Base-by-base conservation (phyloP, 1,284 basidiomycete species). In the Ganoderma meredithae region DNA sequence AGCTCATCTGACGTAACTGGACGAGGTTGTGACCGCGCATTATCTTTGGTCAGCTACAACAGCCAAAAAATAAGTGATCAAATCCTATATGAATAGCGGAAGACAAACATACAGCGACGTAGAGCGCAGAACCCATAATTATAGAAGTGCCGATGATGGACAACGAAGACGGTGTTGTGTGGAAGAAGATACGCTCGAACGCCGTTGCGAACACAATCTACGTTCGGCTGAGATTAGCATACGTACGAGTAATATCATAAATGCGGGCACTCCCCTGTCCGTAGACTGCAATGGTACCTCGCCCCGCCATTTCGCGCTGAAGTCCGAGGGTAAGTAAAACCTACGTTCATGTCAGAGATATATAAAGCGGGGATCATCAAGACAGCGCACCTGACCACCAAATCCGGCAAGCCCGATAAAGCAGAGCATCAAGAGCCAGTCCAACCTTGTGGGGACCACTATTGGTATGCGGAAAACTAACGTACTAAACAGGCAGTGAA, bases 121-220 rank as follows among this genome's bases (percentile, higher is more conserved):
- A 91, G 10, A 88, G 75, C 8, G 90, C 90, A n/a, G 85, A 85
- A 1, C 82, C 74, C 44, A 90, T 77, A 67, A 91, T 91, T 64
- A 90, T 84, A 17, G 83, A 53, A 0, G 86, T 88, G 3, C 90
- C 90, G 7, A 86, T 3, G 3, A 88, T 74, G 0, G 88, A 90
- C 9, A 89, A 77, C 27, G 78, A 67, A 0, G 86, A 84, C 0
- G 88, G 88, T 17, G 77, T 75, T 1, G 82, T 80, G 66, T 86
- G 81, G 78, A 91, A 90, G 75, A 90, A 86, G 25, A 89, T 79
- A 8, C 83, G 81, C 75, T 92, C 88, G 19, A 89, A 81, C 13
- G 86, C 79, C 1, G 84, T 82, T 0, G 89, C 88, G 72, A 89
- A 92, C 15, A 92, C 82, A 52, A 92, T 85, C 87, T 90, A 60